phyloP scores from a whole-genome alignment of 257 asterid genomes.

The Solanum lignicaule region DNA sequence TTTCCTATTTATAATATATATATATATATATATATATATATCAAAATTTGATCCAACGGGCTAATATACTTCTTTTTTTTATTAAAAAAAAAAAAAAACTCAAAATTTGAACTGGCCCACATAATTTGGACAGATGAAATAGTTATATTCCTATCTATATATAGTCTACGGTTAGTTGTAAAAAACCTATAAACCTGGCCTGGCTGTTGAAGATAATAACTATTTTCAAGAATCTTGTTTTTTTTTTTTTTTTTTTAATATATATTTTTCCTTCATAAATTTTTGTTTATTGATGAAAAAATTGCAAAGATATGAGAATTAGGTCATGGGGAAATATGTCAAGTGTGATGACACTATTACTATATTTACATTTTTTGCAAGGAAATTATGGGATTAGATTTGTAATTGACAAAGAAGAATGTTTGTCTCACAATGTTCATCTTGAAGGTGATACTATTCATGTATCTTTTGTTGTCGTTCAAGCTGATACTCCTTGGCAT shows the following conservation, averaged over 20 bases:
- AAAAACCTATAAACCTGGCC: not conserved
- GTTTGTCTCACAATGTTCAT: conserved; percentile 82
- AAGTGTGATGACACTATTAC: conserved; percentile 11
- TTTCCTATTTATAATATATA: not conserved
- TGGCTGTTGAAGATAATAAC: not conserved
- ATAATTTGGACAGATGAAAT: not conserved
- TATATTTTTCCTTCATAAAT: not conserved
- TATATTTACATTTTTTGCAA: conserved; percentile 22
- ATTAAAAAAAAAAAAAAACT: not conserved
- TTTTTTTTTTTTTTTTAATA: not conserved
- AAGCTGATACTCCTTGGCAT: conserved; percentile 78
- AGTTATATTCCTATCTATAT: not conserved
- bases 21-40: no score
- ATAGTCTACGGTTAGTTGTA: not conserved
- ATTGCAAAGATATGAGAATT: not conserved
- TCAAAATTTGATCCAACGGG: not conserved
- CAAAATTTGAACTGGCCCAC: not conserved
- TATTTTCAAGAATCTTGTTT: not conserved
- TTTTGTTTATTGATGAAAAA: not conserved
- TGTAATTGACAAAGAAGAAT: conserved; percentile 81
- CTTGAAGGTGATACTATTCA: conserved; percentile 72
- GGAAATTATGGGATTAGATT: conserved; percentile 72
- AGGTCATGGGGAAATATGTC: not conserved
- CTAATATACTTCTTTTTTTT: not conserved
- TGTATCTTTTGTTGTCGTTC: conserved; percentile 78